Base-by-base conservation (phyloP, 768 basidiomycete genomes). In the Termitomyces eurrhizus region DNA sequence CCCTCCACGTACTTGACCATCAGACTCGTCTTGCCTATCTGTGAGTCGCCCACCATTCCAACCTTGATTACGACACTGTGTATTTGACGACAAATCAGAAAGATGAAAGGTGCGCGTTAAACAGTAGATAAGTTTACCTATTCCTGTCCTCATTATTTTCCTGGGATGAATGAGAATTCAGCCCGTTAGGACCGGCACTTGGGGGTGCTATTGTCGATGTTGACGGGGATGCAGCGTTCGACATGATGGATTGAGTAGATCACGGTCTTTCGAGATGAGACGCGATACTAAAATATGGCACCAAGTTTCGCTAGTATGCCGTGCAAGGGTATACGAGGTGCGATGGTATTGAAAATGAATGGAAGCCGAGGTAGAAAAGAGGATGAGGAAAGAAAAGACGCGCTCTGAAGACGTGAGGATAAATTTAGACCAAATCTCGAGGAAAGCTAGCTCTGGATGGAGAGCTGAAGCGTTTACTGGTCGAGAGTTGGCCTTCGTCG, bases 1-100 rank as follows among this genome's bases (percentile, higher is more conserved):
- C 96, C 96, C 78, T 99, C 96, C 62, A 98, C 95, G 71, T 98
- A 98, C 79, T 98, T 98, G 75, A 98, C 95, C 96, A 98, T 98
- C 73, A 98, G 81, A 76, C 92, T 94, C 65, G 96, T 98, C 84
- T 98, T 98, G 67, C 96, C 95, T 71, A 98, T 98, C 80, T 98
- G 96, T 70, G 94, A 95, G 80, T 99, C 96, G 53, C 97, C 97
- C 51, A 99, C 94, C 96, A 99, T 99, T 59, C 96, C 96, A 54
- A 99, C 96, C 75, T 99, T 98, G 74, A 97, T 92, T 56, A 96
- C 94, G 68, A 97, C 93, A 72, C 92, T 91, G 56, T 18, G 32
- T 8, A 56, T 62, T 45, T 51, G 37, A 49, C 42, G 12, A 49
- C 42, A 13, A 41, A 44, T 51, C 21, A 55, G 39, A 44, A 56